phyloP scores from a whole-genome alignment of 306 rosid species.

The Acacia melanoxylon region DNA sequence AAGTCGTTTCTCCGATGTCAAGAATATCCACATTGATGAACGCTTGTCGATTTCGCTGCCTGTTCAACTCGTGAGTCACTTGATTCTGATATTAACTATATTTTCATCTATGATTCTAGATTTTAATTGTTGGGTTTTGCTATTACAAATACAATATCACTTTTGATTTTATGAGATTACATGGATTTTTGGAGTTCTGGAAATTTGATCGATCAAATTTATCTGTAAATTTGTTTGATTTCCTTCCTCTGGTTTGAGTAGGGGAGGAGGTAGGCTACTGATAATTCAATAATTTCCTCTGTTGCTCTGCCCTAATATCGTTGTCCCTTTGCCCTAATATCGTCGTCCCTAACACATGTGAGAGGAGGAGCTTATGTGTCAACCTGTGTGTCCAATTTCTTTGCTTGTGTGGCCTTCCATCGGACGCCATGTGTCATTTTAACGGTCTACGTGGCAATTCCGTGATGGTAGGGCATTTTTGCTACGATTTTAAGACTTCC shows the following conservation, averaged over 20 bases:
- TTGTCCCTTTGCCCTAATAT: too few relatives aligned
- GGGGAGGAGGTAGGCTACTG: slow-evolving; percentile 54
- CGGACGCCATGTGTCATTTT: too few relatives aligned
- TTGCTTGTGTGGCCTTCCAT: too few relatives aligned
- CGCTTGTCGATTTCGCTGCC: slow-evolving; percentile 71
- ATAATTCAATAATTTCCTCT: slow-evolving; percentile 23
- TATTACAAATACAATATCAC: neutral
- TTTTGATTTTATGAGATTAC: neutral
- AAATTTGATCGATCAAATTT: neutral
- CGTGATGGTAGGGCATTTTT: too few relatives aligned
- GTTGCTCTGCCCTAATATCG: too few relatives aligned
- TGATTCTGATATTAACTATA: neutral
- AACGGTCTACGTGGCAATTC: too few relatives aligned
- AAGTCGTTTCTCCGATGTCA: too few relatives aligned
- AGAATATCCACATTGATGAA: slow-evolving; percentile 82
- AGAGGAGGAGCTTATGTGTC: too few relatives aligned
- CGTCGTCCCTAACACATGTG: too few relatives aligned
- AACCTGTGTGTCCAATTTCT: too few relatives aligned
- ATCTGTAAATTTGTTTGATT: neutral
- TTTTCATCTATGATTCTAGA: neutral
- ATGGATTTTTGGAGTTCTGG: neutral
- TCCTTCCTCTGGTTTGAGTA: slow-evolving; percentile 10
- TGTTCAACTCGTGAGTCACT: slow-evolving; percentile 42
- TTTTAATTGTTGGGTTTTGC: neutral
- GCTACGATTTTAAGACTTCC: too few relatives aligned